These are phyloP conservation scores for Pseudohalonectria lignicola DNA, from an alignment of 2,329 filamentous ascomycete genomes.

Conservation along the genomic window DNA sequence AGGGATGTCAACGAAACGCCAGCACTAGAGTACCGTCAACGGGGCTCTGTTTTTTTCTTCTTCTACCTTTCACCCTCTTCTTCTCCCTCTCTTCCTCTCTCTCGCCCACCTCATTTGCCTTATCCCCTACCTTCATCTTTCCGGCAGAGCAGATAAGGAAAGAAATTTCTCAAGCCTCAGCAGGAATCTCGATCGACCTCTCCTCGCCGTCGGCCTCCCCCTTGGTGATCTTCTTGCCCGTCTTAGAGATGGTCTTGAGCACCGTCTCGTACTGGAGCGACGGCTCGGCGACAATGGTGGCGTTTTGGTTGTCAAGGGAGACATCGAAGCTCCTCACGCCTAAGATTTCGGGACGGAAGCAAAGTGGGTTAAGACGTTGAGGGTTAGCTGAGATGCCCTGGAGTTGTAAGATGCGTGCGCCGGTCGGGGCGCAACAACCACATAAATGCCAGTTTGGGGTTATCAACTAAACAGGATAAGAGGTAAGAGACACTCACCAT, in stretches of 20 bases:
- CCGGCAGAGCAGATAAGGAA: too few species aligned
- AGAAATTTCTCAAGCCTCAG: constrained; percentile 9
- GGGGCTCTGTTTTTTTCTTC: neutral
- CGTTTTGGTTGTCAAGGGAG: constrained; percentile 76
- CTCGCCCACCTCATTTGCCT: neutral
- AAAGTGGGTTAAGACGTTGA: neutral
- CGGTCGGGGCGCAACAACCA: too few species aligned
- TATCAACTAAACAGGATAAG: too few species aligned
- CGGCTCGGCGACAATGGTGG: constrained; percentile 61
- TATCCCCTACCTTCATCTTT: neutral
- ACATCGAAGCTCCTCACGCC: constrained; percentile 82
- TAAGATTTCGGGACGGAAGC: constrained; percentile 22
- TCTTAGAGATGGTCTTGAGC: constrained; percentile 84
- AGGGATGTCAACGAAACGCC: too few species aligned
- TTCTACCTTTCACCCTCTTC: neutral
- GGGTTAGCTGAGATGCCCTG: too few species aligned
- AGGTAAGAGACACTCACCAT: too few species aligned
- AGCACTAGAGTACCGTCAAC: too few species aligned
- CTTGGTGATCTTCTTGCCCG: constrained; percentile 80
- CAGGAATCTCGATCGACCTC: constrained; percentile 36
- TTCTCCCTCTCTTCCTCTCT: constrained; percentile 10
- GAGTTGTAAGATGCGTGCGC: too few species aligned
- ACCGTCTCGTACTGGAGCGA: constrained; percentile 68
- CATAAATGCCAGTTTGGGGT: neutral
- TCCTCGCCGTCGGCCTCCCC: constrained; percentile 58